Evolutionary conservation across 1,139 yeast genomes (phyloP), one percentile per base, ranked within the genome.

Genomic region (Suhomyces maxii): DNA sequence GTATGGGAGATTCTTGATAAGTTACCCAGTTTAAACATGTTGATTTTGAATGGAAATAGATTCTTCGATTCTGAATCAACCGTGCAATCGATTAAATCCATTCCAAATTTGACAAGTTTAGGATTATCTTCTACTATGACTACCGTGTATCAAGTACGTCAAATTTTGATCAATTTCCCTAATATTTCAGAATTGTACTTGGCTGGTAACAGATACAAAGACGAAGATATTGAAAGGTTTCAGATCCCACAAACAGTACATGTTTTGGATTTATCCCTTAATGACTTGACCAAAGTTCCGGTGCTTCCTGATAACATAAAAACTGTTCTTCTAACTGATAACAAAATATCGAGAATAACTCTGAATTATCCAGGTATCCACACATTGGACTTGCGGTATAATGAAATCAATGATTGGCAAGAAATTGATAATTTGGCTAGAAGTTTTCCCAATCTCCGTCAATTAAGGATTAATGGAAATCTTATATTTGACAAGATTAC

Each of bases 31-130:
- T 55, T 89, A 8, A 51, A 56, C n/a, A 62, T 64, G 2, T 57
- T 89, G 41, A 73, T 77, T 42, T 58, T 89, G 43, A 83, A 83
- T 48, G 93, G 95, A 0, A 88, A 88, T 58, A 63, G 83, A 42
- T 76, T 86, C 13, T 37, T 39, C 34, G 39, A 44, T 6, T 26
- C 14, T 7, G 26, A 13, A 7, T 6, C 25, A n/a, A 18, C 23
- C 6, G 6, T 4, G 23, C 23, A 18, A 18, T 18, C 23, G 23
- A 18, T 18, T 18, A 18, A 13, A 11, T 12, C 26, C 26, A 23
- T 33, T 26, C 30, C 33, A 7, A 26, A 40, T 10, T 14, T 53
- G 6, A 37, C 40, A 3, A 45, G 46, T 5, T 45, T 60, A 7
- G 47, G 47, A n/a, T 46, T 60, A 28, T 52, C 57, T 7, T 55